Evolutionary conservation across 768 basidiomycete genomes (phyloP), one percentile per base, ranked within the genome.

Genomic region (Gelatoporia subvermispora): DNA sequence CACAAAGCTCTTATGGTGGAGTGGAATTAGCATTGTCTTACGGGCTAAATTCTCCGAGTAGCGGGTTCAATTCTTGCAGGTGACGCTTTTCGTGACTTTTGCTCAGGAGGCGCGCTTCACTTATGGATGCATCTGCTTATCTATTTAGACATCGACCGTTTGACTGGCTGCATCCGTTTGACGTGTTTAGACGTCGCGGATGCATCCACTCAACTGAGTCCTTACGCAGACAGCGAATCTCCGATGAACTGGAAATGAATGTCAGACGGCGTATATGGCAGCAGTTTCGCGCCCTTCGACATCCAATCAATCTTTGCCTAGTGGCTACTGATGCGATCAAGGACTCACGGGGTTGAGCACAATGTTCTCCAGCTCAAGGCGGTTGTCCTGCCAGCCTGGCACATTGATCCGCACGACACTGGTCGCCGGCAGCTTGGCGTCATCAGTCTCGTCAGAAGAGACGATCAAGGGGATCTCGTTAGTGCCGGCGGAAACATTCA

Each of bases 381-480:
- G 70, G 54, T 81, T 80, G 54, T 79, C 72, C 60, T 80, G 75
- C 78, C 79, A 81, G n/a, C 80, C 79, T 51, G 78, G 70, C 4
- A 72, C 75, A 45, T 79, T 77, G 46, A 81, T 62, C 13, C 76
- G 60, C 3, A 79, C 67, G 13, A 73, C 63, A 15, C 61, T 65
- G 4, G 62, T 52, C 17, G 49, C 13, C 5, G 28, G 13, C 13
- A 13, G 7, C 28, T 31, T 13, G 28, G 5, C 13, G 28, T 31
- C 28, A 13, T 31, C 13, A 5, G 28, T 31, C 13, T 31, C 28
- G 28, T 13, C 28, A 7, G 28, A 31, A 13, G 28, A 13, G 15
- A 5, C 23, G 31, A n/a, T 8, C 25, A 80, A 51, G 0, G 75
- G 73, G 31, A 81, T 72, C 7, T 25, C 39, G 50, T 79, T 80